Base-by-base conservation (phyloP, 1,284 basidiomycete species). In the Cryptococcus wingfieldii region DNA sequence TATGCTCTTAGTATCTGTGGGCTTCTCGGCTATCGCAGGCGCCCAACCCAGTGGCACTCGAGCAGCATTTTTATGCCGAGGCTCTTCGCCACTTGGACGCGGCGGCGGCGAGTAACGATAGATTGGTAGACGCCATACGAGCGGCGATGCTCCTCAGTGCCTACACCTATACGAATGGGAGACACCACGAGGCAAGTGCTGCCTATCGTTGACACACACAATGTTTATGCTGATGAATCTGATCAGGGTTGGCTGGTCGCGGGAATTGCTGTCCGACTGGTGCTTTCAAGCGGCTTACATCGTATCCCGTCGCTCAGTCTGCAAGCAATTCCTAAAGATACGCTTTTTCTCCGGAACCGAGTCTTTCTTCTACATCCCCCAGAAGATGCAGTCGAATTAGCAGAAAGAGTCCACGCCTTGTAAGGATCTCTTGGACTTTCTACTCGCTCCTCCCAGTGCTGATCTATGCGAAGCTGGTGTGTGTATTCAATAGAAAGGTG, bases 361-460 rank as follows among this genome's bases (percentile, higher is more conserved):
- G 47, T 63, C 4, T 70, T 64, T 50, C 57, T 76, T 1, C 58
- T 76, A 5, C 68, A 67, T 8, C 70, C 74, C 14, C 67, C 71
- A 0, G 69, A 70, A 47, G 72, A 76, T 49, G 63, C 69, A 0
- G 51, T 74, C 6, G 74, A 76, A 49, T 60, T 76, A 12, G 74
- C 66, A 1, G 72, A 76, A 53, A 57, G 74, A 1, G 69, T 76
- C 0, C 67, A 70, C 41, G 65, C 68, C 2, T 76, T 76, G 69
- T 74, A 42, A 62, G 71, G 62, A 5, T 9, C 18, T 16, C 38
- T 18, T 27, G 23, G 23, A 23, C 46, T 4, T n/a, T 3, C 18
- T 4, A 23, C 19, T 18, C 16, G 48, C 5, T 39, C 13, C 5
- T 39, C 13, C 23, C 18, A 38, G 18, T 3, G 19, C 47, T 49